phyloP scores from a whole-genome alignment of 495 filamentous ascomycete species.

The Hypoxylon intermedium region DNA sequence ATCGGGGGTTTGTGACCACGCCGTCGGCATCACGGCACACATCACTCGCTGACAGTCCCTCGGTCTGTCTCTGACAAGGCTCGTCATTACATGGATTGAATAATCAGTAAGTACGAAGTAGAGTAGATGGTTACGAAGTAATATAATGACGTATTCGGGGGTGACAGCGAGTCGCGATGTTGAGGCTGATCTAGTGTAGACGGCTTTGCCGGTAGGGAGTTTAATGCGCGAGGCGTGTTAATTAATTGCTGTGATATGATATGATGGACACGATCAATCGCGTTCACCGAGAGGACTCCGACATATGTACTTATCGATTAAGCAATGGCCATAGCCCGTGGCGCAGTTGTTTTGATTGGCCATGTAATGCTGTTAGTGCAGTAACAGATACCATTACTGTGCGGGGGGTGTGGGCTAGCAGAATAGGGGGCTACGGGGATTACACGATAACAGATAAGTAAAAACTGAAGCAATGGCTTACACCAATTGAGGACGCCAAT shows the following conservation, averaged over 20 bases:
- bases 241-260: slow-evolving; percentile 1
- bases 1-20: slow-evolving; percentile 10
- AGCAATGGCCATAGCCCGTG: slow-evolving; percentile 25
- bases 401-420: background rate
- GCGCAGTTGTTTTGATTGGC: slow-evolving; percentile 16
- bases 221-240: slow-evolving; percentile 12
- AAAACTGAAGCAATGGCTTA: slow-evolving; percentile 4
- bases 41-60: background rate
- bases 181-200: slow-evolving; percentile 25
- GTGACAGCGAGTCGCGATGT: slow-evolving; percentile 15
- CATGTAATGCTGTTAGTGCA: slow-evolving; percentile 27
- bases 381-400: slow-evolving; percentile 3
- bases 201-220: slow-evolving; percentile 23
- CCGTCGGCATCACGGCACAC: background rate
- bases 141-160: slow-evolving; percentile 19
- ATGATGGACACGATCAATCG: slow-evolving; percentile 28
- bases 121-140: background rate
- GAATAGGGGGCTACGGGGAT: slow-evolving; percentile 2
- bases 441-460: slow-evolving; percentile 23
- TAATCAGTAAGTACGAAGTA: background rate
- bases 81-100: too few relatives aligned
- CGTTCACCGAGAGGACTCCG: slow-evolving; percentile 40
- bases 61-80: background rate
- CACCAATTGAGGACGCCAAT: slow-evolving; percentile 40
- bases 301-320: slow-evolving; percentile 20